Evolutionary conservation across 1,284 basidiomycete species (phyloP), one percentile per base, ranked within the genome.

Genomic region (Lentinula novae-zelandiae): DNA sequence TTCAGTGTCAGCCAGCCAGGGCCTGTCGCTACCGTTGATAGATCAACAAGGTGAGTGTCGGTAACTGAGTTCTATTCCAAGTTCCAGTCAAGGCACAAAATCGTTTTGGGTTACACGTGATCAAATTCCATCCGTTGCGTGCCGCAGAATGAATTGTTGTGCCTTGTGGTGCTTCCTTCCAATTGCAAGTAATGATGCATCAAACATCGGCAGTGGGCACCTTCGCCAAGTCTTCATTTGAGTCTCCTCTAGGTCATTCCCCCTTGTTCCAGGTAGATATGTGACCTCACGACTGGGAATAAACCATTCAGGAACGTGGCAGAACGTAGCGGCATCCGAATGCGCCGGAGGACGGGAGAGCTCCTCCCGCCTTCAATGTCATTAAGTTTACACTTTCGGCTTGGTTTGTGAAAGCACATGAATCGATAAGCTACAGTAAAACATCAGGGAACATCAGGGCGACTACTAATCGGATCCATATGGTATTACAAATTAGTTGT

Each of bases 51-150:
- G 27, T 36, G 42, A 60, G 27, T 33, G 52, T 49, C 44, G 48
- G 39, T 22, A 44, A 44, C 46, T 48, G 38, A 44, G 54, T 48
- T 44, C 22, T 56, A 22, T 22, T 22, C 22, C 27, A 39, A 40
- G 53, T 44, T 36, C 15, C n/a, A 52, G 56, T 38, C 50, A 51
- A 53, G 31, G 51, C 51, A 51, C 51, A 46, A 46, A 46, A 46
- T 46, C 17, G 44, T 22, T 46, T 46, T 22, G 44, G 20, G 17
- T 20, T 17, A 46, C 44, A 46, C 44, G 44, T 46, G 44, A 46
- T 46, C 17, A 46, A 7, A 20, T 46, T 20, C 27, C 17, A 44
- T 44, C 42, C 42, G 13, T 44, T 17, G 42, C 42, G 15, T n/a
- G 42, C 42, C 42, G 42, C 42, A 13, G 42, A 44, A 44, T 46